Base-by-base conservation (phyloP, 2,329 filamentous ascomycete species). In the Torrubiella hemipterigena region DNA sequence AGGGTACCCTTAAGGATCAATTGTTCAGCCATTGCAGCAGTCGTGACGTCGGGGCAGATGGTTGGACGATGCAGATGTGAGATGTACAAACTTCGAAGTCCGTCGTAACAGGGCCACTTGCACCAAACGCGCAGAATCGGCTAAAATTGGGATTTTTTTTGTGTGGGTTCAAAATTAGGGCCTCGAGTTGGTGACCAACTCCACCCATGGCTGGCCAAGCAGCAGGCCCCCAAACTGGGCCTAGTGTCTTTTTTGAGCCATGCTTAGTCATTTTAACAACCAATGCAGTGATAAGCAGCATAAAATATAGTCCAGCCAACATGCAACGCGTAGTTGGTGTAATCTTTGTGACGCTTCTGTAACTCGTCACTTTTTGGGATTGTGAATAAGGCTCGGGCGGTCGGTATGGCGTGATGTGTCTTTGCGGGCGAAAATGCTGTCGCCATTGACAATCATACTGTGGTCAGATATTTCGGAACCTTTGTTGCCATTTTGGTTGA, bases 1-100 rank as follows among this genome's bases (percentile, higher is more conserved):
- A 93, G 83, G 74, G 83, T 91, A 65, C 85, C 85, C 74, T 89
- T 87, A 68, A 91, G 81, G 72, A 93, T 85, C 65, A 91, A 73
- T 76, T 89, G 81, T 76, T 91, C 83, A 73, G 81, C 79, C 83
- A 91, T 91, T 55, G 55, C 64, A 58, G 54, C 55, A 51, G 56
- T 59, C 55, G 54, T 57, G 49, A 48, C 52, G 52, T 55, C 53
- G 52, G 55, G 60, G 51, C 46, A 48, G 48, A 49, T 45, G 46
- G 43, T 33, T 38, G 39, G 44, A 42, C 38, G 43, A 47, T 55
- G 57, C 50, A 45, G 44, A 51, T 52, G 47, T 46, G 50, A 53
- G 43, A 43, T 45, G 36, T 14, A 32, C 31, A 20, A 31, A 33
- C 30, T 23, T 24, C 8, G 28, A 24, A 24, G 22, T 24, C 22